Evolutionary conservation across 2,329 filamentous ascomycete genomes (phyloP).

Genomic region (Curvularia lunata): DNA sequence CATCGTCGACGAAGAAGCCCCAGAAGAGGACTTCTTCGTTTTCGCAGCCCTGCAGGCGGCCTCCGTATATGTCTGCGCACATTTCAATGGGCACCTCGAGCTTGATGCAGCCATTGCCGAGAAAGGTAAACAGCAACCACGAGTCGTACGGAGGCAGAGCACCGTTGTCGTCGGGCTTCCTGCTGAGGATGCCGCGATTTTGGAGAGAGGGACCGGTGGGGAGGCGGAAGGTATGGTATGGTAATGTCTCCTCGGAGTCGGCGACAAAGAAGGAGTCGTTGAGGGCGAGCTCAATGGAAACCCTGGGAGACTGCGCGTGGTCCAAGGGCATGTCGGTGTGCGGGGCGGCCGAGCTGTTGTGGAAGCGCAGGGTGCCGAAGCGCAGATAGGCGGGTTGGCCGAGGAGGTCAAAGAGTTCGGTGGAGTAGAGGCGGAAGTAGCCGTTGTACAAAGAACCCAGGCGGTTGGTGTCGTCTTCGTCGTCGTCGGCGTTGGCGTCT

Average conservation of each 20-base stretch:
- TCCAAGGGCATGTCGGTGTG: slow-evolving; percentile 10
- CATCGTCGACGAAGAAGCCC: slow-evolving; percentile 45
- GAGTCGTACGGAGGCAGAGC: slow-evolving; percentile 45
- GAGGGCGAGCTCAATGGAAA: slow-evolving; percentile 43
- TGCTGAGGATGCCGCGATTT: slow-evolving; percentile 44
- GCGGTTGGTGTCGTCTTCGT: slow-evolving; percentile 17
- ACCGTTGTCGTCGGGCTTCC: slow-evolving; percentile 38
- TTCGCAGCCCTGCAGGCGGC: slow-evolving; percentile 38
- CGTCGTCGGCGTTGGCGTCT: slow-evolving; percentile 11
- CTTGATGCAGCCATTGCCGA: slow-evolving; percentile 45
- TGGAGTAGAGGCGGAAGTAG: slow-evolving; percentile 47
- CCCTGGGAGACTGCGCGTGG: slow-evolving; percentile 13
- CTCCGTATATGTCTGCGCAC: slow-evolving; percentile 46
- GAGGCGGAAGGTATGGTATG: slow-evolving; percentile 44
- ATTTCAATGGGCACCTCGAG: slow-evolving; percentile 47
- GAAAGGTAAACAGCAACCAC: slow-evolving; percentile 48
- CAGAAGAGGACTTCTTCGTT: slow-evolving; percentile 47
- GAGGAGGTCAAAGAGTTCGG: slow-evolving; percentile 45
- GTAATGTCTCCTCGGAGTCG: slow-evolving; percentile 44
- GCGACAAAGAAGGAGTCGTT: slow-evolving; percentile 44
- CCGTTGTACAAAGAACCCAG: slow-evolving; percentile 40
- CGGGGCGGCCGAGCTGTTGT: slow-evolving; percentile 18
- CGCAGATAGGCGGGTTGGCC: slow-evolving; percentile 45
- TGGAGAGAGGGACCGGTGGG: slow-evolving; percentile 40
- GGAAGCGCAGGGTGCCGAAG: slow-evolving; percentile 47